Evolutionary conservation across 1,284 basidiomycete genomes (phyloP), one percentile per base, ranked within the genome.

Genomic region (Megacollybia platyphylla): DNA sequence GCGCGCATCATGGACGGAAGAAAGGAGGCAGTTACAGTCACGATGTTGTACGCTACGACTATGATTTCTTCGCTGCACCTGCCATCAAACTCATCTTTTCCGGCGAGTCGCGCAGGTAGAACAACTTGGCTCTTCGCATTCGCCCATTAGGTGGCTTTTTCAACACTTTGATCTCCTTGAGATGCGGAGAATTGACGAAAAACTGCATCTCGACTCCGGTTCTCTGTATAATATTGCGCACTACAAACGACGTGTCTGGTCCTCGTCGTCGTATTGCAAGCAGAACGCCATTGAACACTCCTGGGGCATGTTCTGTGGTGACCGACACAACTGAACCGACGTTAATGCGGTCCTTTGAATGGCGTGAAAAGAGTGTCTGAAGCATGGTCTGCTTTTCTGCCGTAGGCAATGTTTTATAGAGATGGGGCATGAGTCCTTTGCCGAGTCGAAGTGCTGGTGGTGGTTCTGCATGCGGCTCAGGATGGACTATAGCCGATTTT

Each of bases 121-220:
- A 87, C 50, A 87, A 52, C 61, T 87, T 88, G 44, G 84, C 83
- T 56, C 82, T 71, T 52, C 74, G 66, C 67, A 80, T 75, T 52
- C 74, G 64, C 48, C 70, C 70, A 57, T 68, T 72, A 11, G 70
- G 74, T 41, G 71, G 79, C 49, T 64, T 66, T 62, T 76, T 71
- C 44, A 84, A 58, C 42, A 94, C 65, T 62, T 79, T 80, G 60
- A 96, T 83, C 45, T 83, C 78, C 68, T 88, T 90, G 60, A 96
- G 58, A 57, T 87, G 74, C 26, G 92, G 91, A 41, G 80, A 85
- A 56, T 76, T 79, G 48, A 83, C 76, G 57, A 82, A 89, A 64
- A 88, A 87, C 54, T 82, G 83, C 80, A 89, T 83, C 67, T 96
- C 91, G 30, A 93, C 82, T 11, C 90, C 91, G 7, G 83, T 87